Conservation (phyloP, 2,329 filamentous ascomycete genomes). For the Phialophora macrospora region DNA sequence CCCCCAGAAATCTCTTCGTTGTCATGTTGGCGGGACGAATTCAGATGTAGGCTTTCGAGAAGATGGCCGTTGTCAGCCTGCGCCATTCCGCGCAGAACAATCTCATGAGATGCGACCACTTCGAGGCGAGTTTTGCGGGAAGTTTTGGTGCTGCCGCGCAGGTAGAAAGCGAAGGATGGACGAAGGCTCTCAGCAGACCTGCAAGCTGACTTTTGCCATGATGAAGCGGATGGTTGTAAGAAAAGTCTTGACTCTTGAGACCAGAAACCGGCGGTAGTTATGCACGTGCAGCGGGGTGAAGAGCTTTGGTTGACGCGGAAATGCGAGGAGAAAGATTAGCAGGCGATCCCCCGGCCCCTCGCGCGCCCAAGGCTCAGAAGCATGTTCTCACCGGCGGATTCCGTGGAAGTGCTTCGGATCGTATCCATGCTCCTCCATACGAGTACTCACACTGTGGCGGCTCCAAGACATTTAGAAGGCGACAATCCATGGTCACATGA, state of each 20-base stretch:
- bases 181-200: neutral
- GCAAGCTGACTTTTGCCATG: constrained; percentile 1
- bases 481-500: neutral
- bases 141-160: neutral
- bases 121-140: neutral
- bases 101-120: constrained; percentile 7
- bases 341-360: neutral
- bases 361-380: neutral
- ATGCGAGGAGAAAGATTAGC: constrained; percentile 5
- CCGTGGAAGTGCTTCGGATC: neutral
- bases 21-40: constrained; percentile 23
- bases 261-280: neutral
- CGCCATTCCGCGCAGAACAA: constrained; percentile 26
- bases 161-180: neutral
- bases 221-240: neutral
- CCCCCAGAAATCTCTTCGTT: neutral
- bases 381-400: neutral
- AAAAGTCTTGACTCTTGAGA: neutral
- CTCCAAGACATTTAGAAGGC: neutral
- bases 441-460: neutral
- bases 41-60: constrained; percentile 21
- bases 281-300: constrained; percentile 9
- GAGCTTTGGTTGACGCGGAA: constrained; percentile 2
- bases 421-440: neutral
- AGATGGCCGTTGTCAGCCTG: constrained; percentile 32